Evolutionary conservation across 2,329 filamentous ascomycete species (phyloP), one percentile per base, ranked within the genome.

Genomic region (Bretziella fagacearum): DNA sequence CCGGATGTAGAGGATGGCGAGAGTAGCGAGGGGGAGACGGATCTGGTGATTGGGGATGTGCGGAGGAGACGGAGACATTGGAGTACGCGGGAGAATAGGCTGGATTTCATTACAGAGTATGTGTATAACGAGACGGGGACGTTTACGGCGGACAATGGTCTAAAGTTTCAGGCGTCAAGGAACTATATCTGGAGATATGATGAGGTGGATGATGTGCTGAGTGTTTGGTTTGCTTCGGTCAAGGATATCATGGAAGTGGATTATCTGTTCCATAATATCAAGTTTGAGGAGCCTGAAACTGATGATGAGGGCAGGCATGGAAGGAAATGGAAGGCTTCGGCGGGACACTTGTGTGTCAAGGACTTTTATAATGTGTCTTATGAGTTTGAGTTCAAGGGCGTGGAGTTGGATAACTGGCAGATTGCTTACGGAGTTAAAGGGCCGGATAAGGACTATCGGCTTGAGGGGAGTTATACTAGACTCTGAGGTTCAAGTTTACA

Each of bases 131-230:
- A 81, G 55, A 69, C 79, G 48, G 80, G 81, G 3, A 70, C 71
- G 3, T 81, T 84, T 56, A 70, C 61, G 20, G 74, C 76, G 3
- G 62, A 68, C 1, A 66, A 65, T 23, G 73, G 73, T 0, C 61
- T 75, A 40, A 62, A 63, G 1, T 79, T 83, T 59, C 67, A 64
- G 13, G 78, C 77, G 0, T 75, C 68, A 8, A 65, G 77, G 18
- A 71, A 81, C 8, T 87, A 87, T 55, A 67, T 84, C 1, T 86
- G 81, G 66, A 72, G 81, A 0, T 86, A 85, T 55, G 65, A 74
- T 37, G 76, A 79, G 52, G 54, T 49, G 7, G 63, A 56, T 1
- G 80, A 85, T 55, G 60, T 59, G 23, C 63, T 87, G 18, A 81
- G 74, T 51, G 76, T 81, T 1, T 87, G 81, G 81, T 86, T 86